These are phyloP conservation scores for Blastomyces gilchristii DNA, from an alignment of 2,329 filamentous ascomycete genomes.

Conservation along the genomic window DNA sequence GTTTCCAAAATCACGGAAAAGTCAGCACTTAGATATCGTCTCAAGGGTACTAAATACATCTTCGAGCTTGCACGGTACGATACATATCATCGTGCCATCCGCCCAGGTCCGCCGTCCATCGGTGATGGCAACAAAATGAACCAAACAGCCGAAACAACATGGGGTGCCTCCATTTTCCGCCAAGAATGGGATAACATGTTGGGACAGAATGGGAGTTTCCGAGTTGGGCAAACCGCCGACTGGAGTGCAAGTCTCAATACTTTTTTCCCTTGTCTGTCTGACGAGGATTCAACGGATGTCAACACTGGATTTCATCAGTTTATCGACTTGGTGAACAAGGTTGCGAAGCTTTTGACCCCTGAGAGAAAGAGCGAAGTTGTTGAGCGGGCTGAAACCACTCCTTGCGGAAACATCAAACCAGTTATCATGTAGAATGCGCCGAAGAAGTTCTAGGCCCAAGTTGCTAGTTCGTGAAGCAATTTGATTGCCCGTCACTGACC, in stretches of 20 bases:
- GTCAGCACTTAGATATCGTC: conserved; percentile 28
- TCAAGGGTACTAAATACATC: conserved; percentile 33
- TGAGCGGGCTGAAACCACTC: conserved; percentile 4
- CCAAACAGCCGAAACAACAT: conserved; percentile 23
- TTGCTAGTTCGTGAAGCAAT: background rate
- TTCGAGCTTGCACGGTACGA: conserved; percentile 38
- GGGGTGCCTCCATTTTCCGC: conserved; percentile 31
- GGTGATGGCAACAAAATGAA: conserved; percentile 15
- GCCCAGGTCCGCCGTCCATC: background rate
- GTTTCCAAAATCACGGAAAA: conserved; percentile 31
- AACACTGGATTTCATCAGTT: conserved; percentile 29
- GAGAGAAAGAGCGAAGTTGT: conserved; percentile 4
- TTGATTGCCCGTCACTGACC: background rate
- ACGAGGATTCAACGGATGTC: conserved; percentile 14
- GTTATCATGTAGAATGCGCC: background rate
- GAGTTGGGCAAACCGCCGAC: conserved; percentile 26
- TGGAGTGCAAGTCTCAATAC: conserved; percentile 26
- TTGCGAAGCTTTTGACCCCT: conserved; percentile 26
- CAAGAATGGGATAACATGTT: conserved; percentile 34
- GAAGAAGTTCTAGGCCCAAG: background rate
- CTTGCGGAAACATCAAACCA: background rate
- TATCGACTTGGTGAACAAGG: conserved; percentile 25
- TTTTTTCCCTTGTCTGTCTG: conserved; percentile 27
- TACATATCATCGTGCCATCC: conserved; percentile 20
- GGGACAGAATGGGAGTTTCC: conserved; percentile 27